A percentile compares a stretch with the other conserved stretches of the same genome.
These are phyloP conservation scores for Leccinum subtestaceum DNA, from an alignment of 768 basidiomycete species.

Conservation along the genomic window DNA sequence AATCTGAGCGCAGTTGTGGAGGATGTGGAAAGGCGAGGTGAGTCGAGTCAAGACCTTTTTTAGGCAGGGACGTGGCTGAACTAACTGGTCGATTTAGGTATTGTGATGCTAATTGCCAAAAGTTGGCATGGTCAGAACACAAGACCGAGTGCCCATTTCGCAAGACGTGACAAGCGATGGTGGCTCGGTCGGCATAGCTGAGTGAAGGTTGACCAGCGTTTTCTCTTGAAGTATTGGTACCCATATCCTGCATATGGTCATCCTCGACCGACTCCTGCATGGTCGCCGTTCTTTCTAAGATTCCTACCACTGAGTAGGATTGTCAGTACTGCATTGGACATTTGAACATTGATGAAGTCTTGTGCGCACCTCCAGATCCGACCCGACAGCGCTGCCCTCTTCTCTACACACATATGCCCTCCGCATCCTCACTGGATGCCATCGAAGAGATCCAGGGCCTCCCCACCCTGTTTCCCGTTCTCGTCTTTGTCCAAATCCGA, in stretches of 20 bases:
- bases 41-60: not conserved
- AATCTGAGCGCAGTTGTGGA: constrained; percentile 58
- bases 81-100: constrained; percentile 1
- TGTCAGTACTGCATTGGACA: not conserved
- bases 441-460: too few relatives aligned
- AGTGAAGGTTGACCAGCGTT: not conserved
- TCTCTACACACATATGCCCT: too few relatives aligned
- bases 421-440: too few relatives aligned
- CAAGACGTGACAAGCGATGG: not conserved
- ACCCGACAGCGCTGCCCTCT: too few relatives aligned
- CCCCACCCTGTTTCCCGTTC: too few relatives aligned
- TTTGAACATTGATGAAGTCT: not conserved
- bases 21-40: constrained; percentile 44
- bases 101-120: constrained; percentile 17
- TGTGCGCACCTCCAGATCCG: too few relatives aligned
- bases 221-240: too few relatives aligned
- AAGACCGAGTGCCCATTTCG: constrained; percentile 7
- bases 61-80: too few relatives aligned
- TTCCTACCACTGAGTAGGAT: not conserved
- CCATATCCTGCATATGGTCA: too few relatives aligned
- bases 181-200: not conserved
- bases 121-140: constrained; percentile 15
- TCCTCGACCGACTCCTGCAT: too few relatives aligned
- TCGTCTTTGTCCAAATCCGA: too few relatives aligned
- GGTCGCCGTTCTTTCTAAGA: too few relatives aligned